These are phyloP conservation scores for Penicillium crustosum DNA, from an alignment of 2,329 filamentous ascomycete species.

Conservation along the genomic window DNA sequence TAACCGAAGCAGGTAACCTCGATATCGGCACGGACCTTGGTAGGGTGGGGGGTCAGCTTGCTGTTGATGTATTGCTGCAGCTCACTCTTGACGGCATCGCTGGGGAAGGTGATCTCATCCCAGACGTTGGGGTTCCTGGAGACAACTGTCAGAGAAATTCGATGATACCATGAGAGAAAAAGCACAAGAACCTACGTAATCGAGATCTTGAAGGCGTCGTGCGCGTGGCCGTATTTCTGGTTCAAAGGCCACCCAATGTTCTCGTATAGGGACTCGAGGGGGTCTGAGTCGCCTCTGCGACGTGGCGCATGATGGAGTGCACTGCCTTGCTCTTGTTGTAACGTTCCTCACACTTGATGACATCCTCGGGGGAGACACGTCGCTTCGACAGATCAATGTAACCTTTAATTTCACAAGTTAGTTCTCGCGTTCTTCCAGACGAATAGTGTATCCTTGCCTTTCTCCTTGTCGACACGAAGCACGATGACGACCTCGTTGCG, in stretches of 20 bases:
- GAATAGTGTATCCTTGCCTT: conserved; percentile 59
- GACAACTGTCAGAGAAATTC: conserved; percentile 12
- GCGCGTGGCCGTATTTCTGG: conserved; percentile 93
- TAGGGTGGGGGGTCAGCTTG: conserved; percentile 95
- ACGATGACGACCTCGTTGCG: conserved; percentile 99
- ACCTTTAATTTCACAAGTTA: conserved; percentile 49
- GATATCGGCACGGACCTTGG: conserved; percentile 96
- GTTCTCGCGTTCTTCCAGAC: conserved; percentile 6
- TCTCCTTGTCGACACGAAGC: conserved; percentile 98
- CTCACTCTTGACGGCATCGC: conserved; percentile 80
- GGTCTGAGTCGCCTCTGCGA: conserved; percentile 91
- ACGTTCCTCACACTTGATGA: conserved; percentile 96
- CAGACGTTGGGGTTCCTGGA: conserved; percentile 88
- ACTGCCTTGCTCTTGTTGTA: conserved; percentile 99
- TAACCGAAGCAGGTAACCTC: conserved; percentile 95
- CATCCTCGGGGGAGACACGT: conserved; percentile 94
- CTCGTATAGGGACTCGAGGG: conserved; percentile 94
- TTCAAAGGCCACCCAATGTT: conserved; percentile 95
- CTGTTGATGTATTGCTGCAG: conserved; percentile 95
- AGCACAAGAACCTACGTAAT: conserved; percentile 70
- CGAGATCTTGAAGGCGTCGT: conserved; percentile 98
- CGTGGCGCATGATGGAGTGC: conserved; percentile 97
- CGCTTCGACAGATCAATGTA: conserved; percentile 99
- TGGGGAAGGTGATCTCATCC: conserved; percentile 89
- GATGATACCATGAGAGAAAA: not conserved